Evolutionary conservation across 306 rosid species (phyloP).

Genomic region (Arachis stenosperma): DNA sequence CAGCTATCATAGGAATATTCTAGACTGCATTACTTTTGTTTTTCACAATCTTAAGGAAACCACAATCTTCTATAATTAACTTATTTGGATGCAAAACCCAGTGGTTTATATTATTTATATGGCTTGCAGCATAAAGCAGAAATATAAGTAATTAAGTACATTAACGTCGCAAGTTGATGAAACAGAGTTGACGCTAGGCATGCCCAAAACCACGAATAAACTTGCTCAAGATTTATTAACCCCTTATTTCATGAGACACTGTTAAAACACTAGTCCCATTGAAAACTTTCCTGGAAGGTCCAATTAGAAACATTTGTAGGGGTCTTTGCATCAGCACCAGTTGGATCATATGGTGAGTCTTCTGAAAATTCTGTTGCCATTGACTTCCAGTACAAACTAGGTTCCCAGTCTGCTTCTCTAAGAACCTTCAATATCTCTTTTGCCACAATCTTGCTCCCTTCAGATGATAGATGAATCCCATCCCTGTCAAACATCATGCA

Average conservation of each 20-base stretch:
- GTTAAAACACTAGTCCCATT: slow-evolving; percentile 19
- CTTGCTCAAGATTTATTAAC: background rate
- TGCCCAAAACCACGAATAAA: background rate
- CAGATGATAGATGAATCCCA: slow-evolving; percentile 72
- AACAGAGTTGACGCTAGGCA: background rate
- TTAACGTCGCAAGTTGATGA: background rate
- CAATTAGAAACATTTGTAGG: slow-evolving; percentile 29
- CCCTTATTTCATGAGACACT: background rate
- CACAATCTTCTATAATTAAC: too few species aligned
- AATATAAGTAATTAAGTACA: background rate
- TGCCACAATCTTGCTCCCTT: slow-evolving; percentile 75
- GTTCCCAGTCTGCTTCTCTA: slow-evolving; percentile 73
- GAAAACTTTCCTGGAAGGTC: background rate
- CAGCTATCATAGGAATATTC: too few species aligned
- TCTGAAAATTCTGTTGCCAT: slow-evolving; percentile 65
- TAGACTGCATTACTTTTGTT: too few species aligned
- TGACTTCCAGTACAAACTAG: slow-evolving; percentile 60
- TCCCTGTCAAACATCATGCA: slow-evolving; percentile 50
- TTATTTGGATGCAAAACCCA: background rate
- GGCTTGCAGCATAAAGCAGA: background rate
- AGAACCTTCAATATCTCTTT: slow-evolving; percentile 65
- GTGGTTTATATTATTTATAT: background rate
- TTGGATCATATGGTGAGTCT: slow-evolving; percentile 51
- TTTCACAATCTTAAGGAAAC: too few species aligned
- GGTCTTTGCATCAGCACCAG: slow-evolving; percentile 45